phyloP scores from a whole-genome alignment of 2,329 filamentous ascomycete genomes.

The Paracorniculantispora psalliotae region DNA sequence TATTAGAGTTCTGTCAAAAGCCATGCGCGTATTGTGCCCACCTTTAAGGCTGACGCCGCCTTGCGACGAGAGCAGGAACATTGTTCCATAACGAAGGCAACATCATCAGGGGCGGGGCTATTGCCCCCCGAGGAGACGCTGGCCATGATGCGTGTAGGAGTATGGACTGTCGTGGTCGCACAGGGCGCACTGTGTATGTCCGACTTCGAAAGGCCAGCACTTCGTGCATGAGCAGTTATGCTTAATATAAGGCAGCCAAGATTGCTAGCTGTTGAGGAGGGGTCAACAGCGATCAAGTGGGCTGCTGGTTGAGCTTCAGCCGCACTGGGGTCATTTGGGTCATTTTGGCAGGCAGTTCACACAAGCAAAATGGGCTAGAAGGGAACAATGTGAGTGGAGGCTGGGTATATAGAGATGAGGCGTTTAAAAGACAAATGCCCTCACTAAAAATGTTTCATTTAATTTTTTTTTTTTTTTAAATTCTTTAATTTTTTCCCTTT shows the following conservation, averaged over 20 bases:
- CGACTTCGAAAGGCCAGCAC: background rate
- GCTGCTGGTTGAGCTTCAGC: background rate
- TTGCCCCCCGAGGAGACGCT: background rate
- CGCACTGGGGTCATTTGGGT: background rate
- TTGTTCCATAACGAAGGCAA: background rate
- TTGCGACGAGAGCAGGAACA: background rate
- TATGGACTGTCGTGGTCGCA: too few species aligned
- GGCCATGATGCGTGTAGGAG: background rate
- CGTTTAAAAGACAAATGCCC: too few species aligned
- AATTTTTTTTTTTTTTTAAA: too few species aligned
- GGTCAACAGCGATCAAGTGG: background rate
- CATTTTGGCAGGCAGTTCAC: background rate
- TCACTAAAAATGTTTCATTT: too few species aligned
- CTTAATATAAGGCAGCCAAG: background rate
- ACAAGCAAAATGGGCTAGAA: background rate
- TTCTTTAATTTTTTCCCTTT: too few species aligned
- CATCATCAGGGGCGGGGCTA: background rate
- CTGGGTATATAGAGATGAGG: too few species aligned
- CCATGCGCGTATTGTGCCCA: background rate
- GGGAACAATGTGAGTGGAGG: too few species aligned
- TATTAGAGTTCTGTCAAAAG: background rate
- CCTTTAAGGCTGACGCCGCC: background rate
- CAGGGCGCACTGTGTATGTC: background rate
- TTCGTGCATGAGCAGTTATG: background rate
- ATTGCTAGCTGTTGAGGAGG: background rate